A percentile compares a stretch with the other conserved stretches of the same genome.
Evolutionary conservation across 345 rosid genomes (phyloP).

Genomic region (Populus nigra): DNA sequence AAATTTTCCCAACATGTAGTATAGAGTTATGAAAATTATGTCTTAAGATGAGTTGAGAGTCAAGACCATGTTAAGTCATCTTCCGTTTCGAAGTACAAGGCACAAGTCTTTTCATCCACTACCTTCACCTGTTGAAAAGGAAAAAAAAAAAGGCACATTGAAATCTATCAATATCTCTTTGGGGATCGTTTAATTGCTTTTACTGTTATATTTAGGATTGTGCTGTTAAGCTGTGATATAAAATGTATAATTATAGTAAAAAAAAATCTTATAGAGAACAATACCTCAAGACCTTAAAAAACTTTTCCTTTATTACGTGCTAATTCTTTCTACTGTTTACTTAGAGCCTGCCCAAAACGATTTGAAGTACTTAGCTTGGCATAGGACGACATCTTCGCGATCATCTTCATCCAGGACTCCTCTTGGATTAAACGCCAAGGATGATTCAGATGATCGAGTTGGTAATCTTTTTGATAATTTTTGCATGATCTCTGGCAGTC

Average conservation of each 20-base stretch:
- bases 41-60: no score
- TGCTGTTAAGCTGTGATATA: neutral
- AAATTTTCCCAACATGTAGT: neutral
- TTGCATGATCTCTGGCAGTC: conserved; percentile 90
- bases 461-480: conserved; percentile 60
- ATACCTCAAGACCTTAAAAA: neutral
- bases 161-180: neutral
- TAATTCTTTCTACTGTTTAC: conserved; percentile 29
- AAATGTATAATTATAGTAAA: neutral
- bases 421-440: conserved; percentile 53
- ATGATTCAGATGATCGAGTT: conserved; percentile 58
- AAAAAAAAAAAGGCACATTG: neutral
- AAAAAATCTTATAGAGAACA: neutral
- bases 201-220: neutral
- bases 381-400: conserved; percentile 78
- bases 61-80: no score
- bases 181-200: neutral
- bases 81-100: neutral
- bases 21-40: no score
- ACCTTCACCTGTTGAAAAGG: neutral
- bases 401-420: conserved; percentile 77
- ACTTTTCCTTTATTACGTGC: neutral
- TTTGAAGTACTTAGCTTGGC: conserved; percentile 82
- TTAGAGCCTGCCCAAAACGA: conserved; percentile 68
- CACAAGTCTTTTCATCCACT: neutral